phyloP scores from a whole-genome alignment of 2,329 filamentous ascomycete genomes.

The Xylaria sp. region DNA sequence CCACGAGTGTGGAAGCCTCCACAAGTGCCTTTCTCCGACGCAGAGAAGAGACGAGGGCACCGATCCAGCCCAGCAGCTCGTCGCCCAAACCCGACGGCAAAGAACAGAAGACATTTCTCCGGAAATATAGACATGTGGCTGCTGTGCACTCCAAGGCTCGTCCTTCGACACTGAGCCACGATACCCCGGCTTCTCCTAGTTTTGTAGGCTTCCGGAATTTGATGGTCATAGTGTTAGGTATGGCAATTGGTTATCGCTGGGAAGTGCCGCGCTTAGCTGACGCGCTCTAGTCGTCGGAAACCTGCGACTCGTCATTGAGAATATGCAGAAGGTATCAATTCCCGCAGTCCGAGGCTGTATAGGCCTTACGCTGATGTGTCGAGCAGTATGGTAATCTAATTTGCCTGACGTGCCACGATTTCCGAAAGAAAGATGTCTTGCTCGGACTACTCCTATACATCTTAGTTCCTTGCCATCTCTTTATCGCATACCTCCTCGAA shows the following conservation, averaged over 20 bases:
- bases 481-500: constrained; percentile 92
- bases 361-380: constrained; percentile 31
- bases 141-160: constrained; percentile 80
- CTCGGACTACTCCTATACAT: constrained; percentile 84
- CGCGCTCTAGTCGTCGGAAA: constrained; percentile 83
- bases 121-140: constrained; percentile 91
- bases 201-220: constrained; percentile 95
- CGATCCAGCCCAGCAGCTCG: constrained; percentile 3
- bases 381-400: constrained; percentile 91
- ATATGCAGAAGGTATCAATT: constrained; percentile 83
- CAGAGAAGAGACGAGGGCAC: constrained; percentile 32
- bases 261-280: constrained; percentile 27
- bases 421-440: constrained; percentile 79
- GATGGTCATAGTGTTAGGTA: constrained; percentile 92
- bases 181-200: constrained; percentile 78
- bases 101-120: constrained; percentile 54
- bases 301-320: constrained; percentile 93
- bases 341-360: constrained; percentile 27
- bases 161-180: constrained; percentile 87
- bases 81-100: constrained; percentile 41
- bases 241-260: constrained; percentile 41
- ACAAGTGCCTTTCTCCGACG: constrained; percentile 42
- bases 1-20: constrained; percentile 50
- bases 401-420: constrained; percentile 90
- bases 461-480: constrained; percentile 88